Percentiles rank a stretch among this genome's conserved stretches.
Evolutionary conservation across 805 yeast genomes (phyloP).

Genomic region (Hanseniaspora nectarophila): DNA sequence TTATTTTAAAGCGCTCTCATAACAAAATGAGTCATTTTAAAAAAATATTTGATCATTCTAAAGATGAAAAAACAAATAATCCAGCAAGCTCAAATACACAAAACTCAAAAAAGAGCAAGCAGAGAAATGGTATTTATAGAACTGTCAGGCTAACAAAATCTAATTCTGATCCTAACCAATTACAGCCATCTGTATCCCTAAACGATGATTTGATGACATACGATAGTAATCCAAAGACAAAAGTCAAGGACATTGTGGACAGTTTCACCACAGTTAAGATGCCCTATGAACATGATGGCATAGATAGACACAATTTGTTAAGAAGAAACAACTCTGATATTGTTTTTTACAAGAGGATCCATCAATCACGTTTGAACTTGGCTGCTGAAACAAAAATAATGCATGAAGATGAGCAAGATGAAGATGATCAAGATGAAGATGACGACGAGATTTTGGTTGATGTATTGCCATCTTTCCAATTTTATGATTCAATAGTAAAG

Average conservation of each 20-base stretch:
- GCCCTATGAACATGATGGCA: not conserved
- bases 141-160: not conserved
- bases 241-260: not conserved
- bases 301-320: not conserved
- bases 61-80: not conserved
- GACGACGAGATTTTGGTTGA: conserved; percentile 17
- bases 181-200: not conserved
- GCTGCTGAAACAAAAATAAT: not conserved
- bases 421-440: not conserved
- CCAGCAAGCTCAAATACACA: not conserved
- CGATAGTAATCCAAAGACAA: not conserved
- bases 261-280: not conserved
- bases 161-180: not conserved
- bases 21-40: conserved; percentile 1
- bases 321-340: not conserved
- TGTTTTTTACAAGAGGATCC: conserved; percentile 9
- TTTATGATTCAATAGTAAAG: conserved; percentile 23
- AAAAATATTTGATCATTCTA: conserved; percentile 4
- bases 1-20: not conserved
- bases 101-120: not conserved
- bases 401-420: conserved; percentile 1
- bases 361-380: conserved; percentile 1
- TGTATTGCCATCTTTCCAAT: conserved; percentile 24
- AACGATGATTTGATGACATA: not conserved
- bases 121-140: conserved; percentile 12